These are phyloP conservation scores for Cucurbita maxima DNA, from an alignment of 306 rosid species.

Conservation along the genomic window DNA sequence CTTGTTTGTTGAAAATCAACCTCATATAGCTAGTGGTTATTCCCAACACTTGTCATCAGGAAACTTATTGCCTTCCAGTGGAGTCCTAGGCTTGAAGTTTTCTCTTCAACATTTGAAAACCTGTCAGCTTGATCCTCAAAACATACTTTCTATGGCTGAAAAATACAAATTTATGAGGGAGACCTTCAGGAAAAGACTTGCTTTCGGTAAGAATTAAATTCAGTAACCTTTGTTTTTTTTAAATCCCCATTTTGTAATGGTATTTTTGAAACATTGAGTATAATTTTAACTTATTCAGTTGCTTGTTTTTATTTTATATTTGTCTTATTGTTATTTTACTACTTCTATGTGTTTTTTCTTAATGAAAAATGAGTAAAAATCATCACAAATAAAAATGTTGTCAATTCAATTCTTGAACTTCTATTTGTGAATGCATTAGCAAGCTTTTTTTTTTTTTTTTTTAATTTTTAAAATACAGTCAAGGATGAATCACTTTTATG, in stretches of 20 bases:
- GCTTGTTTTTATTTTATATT: not conserved
- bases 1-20: conserved; percentile 82
- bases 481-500: not conserved
- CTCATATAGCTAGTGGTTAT: conserved; percentile 75
- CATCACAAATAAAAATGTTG: not conserved
- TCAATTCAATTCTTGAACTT: not conserved
- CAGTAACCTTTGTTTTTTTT: not conserved
- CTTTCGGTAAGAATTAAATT: conserved; percentile 54
- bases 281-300: not conserved
- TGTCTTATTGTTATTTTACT: not conserved
- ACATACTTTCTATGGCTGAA: conserved; percentile 69
- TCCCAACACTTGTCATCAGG: conserved; percentile 58
- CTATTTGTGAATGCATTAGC: not conserved
- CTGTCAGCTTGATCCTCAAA: conserved; percentile 49
- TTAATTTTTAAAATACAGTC: not conserved
- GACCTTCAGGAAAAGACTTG: conserved; percentile 67
- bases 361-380: not conserved
- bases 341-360: not conserved
- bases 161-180: conserved; percentile 81
- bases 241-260: not conserved
- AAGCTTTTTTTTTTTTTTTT: not conserved
- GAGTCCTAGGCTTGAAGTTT: conserved; percentile 62
- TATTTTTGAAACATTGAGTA: not conserved
- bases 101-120: conserved; percentile 50
- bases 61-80: conserved; percentile 41